These are phyloP conservation scores for Rhizophagus prolifer DNA, from an alignment of 192 early-diverging fungal genomes.

Conservation along the genomic window DNA sequence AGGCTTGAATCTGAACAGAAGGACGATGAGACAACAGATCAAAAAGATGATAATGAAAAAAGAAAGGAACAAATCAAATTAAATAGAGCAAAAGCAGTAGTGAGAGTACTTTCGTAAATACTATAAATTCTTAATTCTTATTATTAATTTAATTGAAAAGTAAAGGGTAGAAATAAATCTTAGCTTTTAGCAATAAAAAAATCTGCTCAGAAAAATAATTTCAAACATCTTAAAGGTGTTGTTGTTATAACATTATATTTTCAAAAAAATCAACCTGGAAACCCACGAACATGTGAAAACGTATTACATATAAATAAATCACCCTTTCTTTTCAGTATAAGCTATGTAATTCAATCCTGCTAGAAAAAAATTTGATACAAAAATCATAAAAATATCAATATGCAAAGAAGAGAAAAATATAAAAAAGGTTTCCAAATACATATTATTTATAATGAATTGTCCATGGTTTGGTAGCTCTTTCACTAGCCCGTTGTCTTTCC, in stretches of 20 bases:
- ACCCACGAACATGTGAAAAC: background rate
- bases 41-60: slow-evolving; percentile 2
- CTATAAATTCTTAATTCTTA: background rate
- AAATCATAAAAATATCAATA: background rate
- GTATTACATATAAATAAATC: background rate
- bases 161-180: background rate
- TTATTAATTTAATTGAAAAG: slow-evolving; percentile 3
- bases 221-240: no score
- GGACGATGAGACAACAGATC: background rate
- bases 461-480: slow-evolving; percentile 27
- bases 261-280: no score
- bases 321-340: background rate
- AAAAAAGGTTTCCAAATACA: background rate
- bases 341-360: background rate
- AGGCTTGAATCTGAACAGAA: background rate
- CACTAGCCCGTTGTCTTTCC: slow-evolving; percentile 21
- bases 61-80: background rate
- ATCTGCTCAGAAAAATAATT: background rate
- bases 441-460: slow-evolving; percentile 27
- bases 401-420: background rate
- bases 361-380: background rate
- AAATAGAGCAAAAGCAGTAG: background rate
- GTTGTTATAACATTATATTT: no score
- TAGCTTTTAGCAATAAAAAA: background rate
- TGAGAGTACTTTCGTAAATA: background rate